Evolutionary conservation across 352 stramenopile genomes (phyloP), one percentile per base, ranked within the genome.

Genomic region (Peronospora destructor): DNA sequence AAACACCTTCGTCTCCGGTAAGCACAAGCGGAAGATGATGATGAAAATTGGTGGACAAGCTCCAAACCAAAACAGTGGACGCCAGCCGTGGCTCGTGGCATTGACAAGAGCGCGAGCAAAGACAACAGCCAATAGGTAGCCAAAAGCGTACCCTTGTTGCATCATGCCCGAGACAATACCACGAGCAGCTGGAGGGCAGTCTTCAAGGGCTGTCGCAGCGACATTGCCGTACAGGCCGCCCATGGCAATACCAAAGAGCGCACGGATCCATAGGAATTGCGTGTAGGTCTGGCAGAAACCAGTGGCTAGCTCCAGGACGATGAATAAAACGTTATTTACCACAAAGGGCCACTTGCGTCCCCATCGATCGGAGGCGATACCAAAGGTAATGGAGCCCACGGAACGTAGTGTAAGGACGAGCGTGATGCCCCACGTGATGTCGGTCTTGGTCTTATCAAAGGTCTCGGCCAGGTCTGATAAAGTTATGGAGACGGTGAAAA

Each of bases 351-450:
- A 72, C 36, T 73, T 76, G 14, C 66, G 55, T 4, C 70, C 70
- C 45, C 56, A 80, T 2, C 70, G 60, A 66, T 76, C 70, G 0
- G 66, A 65, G 0, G 65, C 64, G 16, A 77, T 59, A 16, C 70
- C 70, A 35, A 77, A 81, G 19, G 58, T 65, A 19, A 71, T 66
- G 1, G 64, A 53, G 0, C 70, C 70, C 6, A 81, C 61, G 0
- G 70, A 75, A 0, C 70, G 66, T 9, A 77, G 50, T 66, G 77
- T 81, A 48, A 81, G 67, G 33, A 72, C 68, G 30, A 81, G 55
- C 6, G 70, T 75, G 35, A 81, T 81, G 1, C 70, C 70, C 70
- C 70, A 81, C 26, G 70, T 81, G 28, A 81, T 73, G 39, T 81
- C 64, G 8, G 64, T 61, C 33, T 75, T 75, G 29, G 53, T 59